A percentile compares a stretch with the other conserved stretches of the same genome.
phyloP scores from a whole-genome alignment of 257 asterid species.

The Lavandula angustifolia region DNA sequence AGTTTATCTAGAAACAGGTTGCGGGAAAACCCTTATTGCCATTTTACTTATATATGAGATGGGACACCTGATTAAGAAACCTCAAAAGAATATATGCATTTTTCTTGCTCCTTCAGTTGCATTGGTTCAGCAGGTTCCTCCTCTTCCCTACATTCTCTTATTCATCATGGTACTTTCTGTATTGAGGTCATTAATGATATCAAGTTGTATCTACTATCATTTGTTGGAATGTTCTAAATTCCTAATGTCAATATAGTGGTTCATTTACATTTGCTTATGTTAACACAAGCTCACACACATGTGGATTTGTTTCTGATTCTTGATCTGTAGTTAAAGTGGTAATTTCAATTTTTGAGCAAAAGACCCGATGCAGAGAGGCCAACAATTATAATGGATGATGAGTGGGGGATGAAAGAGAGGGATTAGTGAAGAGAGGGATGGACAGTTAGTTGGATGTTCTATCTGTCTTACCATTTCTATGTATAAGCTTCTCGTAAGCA shows the following conservation, averaged over 20 bases:
- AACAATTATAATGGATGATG: not conserved
- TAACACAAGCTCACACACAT: not conserved
- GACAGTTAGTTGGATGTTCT: not conserved
- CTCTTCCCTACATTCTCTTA: constrained; percentile 20
- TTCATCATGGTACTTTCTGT: not conserved
- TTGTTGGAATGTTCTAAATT: constrained; percentile 4
- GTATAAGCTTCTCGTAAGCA: not conserved
- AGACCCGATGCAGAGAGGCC: not conserved
- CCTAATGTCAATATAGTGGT: not conserved
- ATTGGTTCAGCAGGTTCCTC: constrained; percentile 85
- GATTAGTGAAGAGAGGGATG: not conserved
- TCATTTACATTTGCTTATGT: not conserved
- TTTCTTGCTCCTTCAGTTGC: constrained; percentile 98
- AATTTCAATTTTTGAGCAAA: not conserved
- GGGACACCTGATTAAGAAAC: constrained; percentile 81
- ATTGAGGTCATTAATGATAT: constrained; percentile 4
- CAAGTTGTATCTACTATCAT: not conserved
- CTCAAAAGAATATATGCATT: constrained; percentile 78
- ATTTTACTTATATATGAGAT: constrained; percentile 86
- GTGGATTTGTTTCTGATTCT: not conserved
- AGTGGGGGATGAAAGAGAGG: not conserved
- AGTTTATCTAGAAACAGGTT: constrained; percentile 88
- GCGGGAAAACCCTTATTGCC: constrained; percentile 97
- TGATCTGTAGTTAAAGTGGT: not conserved
- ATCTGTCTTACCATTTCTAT: not conserved